These are phyloP conservation scores for Fusarium sp. DNA, from an alignment of 2,329 filamentous ascomycete genomes.

Conservation along the genomic window DNA sequence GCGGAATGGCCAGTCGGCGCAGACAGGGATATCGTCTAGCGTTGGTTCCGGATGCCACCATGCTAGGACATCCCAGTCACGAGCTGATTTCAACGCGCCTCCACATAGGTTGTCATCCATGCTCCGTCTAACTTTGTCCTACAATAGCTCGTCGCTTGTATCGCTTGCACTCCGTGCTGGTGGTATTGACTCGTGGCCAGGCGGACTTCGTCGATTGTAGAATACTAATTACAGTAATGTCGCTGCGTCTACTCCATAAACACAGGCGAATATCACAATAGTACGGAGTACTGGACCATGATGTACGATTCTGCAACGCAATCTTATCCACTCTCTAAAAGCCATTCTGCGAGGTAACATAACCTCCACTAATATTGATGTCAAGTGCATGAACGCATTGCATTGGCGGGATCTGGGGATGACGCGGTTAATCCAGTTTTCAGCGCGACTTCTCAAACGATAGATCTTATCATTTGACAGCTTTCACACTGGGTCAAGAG, in stretches of 20 bases:
- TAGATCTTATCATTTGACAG: neutral
- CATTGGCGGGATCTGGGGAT: slow-evolving; percentile 32
- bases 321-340: slow-evolving; percentile 27
- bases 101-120: slow-evolving; percentile 28
- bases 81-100: slow-evolving; percentile 45
- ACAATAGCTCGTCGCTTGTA: slow-evolving; percentile 24
- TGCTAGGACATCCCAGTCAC: slow-evolving; percentile 36
- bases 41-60: slow-evolving; percentile 27
- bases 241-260: slow-evolving; percentile 22
- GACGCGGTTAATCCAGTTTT: slow-evolving; percentile 26
- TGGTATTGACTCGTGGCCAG: slow-evolving; percentile 43
- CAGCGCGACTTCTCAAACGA: neutral
- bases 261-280: neutral
- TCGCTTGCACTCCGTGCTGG: slow-evolving; percentile 11
- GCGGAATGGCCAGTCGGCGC: slow-evolving; percentile 45
- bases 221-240: neutral
- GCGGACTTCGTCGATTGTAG: slow-evolving; percentile 36
- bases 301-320: slow-evolving; percentile 28
- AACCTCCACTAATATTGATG: slow-evolving; percentile 24
- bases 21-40: slow-evolving; percentile 42
- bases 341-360: slow-evolving; percentile 37
- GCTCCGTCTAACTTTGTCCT: slow-evolving; percentile 33
- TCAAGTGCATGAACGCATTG: slow-evolving; percentile 46
- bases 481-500: neutral
- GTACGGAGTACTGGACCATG: slow-evolving; percentile 8